phyloP scores from a whole-genome alignment of 176 grass and related monocot species.

The Ampelocalamus luodianensis region DNA sequence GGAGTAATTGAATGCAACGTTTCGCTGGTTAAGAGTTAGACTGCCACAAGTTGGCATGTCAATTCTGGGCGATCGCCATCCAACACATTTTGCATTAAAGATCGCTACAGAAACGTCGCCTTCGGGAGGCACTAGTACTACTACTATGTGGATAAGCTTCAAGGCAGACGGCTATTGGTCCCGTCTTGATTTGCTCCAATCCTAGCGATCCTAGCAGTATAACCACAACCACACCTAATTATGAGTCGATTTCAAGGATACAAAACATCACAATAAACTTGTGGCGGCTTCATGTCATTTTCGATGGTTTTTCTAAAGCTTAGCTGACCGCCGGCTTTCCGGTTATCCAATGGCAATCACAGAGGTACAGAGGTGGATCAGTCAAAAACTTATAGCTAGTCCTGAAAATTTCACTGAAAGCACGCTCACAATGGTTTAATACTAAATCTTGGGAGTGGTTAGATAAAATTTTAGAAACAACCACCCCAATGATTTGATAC shows the following conservation, averaged over 20 bases:
- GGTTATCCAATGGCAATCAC: not conserved
- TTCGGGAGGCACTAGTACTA: not conserved
- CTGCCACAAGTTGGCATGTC: not conserved
- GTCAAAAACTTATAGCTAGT: slow-evolving; percentile 1
- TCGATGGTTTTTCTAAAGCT: not conserved
- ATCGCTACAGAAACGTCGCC: not conserved
- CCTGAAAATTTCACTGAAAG: not conserved
- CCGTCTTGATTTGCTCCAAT: not conserved
- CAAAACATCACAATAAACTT: not conserved
- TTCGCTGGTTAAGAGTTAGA: not conserved
- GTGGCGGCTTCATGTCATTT: not conserved
- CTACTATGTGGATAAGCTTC: slow-evolving; percentile 29
- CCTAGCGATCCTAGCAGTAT: not conserved
- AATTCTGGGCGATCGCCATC: not conserved
- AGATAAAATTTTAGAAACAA: no score
- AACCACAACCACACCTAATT: not conserved
- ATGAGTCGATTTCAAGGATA: not conserved
- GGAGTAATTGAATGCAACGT: not conserved
- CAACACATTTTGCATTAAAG: not conserved
- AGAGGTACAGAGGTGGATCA: not conserved
- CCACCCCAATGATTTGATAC: no score
- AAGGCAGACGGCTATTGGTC: not conserved
- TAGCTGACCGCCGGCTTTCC: not conserved
- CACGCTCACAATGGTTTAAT: not conserved
- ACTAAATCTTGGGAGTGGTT: no score